Evolutionary conservation across 2,329 filamentous ascomycete species (phyloP).

Genomic region (Fusarium sp.): DNA sequence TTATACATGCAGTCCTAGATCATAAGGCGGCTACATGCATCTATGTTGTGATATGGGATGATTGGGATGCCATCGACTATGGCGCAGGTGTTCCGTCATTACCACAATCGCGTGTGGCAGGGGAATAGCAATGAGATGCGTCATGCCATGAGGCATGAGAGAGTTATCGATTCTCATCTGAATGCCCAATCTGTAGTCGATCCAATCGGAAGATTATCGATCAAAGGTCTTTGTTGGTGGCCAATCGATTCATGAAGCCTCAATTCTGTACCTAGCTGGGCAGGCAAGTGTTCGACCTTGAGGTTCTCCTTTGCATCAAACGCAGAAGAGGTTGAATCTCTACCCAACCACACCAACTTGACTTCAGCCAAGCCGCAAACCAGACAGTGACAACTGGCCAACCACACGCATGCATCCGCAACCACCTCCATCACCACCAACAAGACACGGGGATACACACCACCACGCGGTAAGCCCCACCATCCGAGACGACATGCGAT

Average conservation of each 20-base stretch:
- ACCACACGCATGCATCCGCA: slow-evolving; percentile 35
- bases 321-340: slow-evolving; percentile 15
- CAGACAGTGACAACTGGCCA: slow-evolving; percentile 38
- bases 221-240: slow-evolving; percentile 13
- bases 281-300: neutral
- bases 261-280: slow-evolving; percentile 9
- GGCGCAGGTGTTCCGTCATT: slow-evolving; percentile 30
- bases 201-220: slow-evolving; percentile 44
- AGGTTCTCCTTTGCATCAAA: neutral
- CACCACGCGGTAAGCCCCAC: slow-evolving; percentile 34
- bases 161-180: slow-evolving; percentile 12
- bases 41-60: slow-evolving; percentile 35
- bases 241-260: slow-evolving; percentile 39
- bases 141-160: slow-evolving; percentile 13
- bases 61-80: slow-evolving; percentile 34
- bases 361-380: slow-evolving; percentile 17
- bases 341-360: slow-evolving; percentile 40
- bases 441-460: slow-evolving; percentile 24
- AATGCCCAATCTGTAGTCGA: slow-evolving; percentile 12
- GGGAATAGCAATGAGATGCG: slow-evolving; percentile 12
- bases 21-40: slow-evolving; percentile 39
- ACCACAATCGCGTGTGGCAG: slow-evolving; percentile 19
- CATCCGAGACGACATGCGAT: slow-evolving; percentile 35
- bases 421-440: slow-evolving; percentile 14
- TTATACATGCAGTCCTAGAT: slow-evolving; percentile 34